These are phyloP conservation scores for Boletus sensibilis DNA, from an alignment of 768 basidiomycete genomes.

Conservation along the genomic window DNA sequence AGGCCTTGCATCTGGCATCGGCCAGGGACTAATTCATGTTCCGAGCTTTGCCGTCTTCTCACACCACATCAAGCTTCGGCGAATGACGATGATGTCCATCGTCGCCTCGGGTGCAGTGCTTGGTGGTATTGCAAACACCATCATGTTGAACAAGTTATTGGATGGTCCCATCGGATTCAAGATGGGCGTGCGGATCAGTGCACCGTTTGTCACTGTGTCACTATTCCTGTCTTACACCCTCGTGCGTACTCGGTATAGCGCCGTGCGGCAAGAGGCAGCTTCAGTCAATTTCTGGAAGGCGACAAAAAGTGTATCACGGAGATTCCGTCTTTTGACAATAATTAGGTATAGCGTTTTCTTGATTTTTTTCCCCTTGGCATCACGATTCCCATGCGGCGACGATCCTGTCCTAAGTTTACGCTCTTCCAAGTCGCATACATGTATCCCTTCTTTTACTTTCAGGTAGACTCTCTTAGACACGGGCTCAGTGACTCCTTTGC, in stretches of 20 bases:
- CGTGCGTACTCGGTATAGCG: conserved; percentile 35
- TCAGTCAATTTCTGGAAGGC: conserved; percentile 18
- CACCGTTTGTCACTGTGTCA: conserved; percentile 36
- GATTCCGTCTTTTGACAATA: conserved; percentile 26
- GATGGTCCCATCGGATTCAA: conserved; percentile 47
- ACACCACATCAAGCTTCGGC: conserved; percentile 43
- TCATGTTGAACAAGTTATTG: conserved; percentile 52
- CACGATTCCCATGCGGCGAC: neutral
- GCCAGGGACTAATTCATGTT: conserved; percentile 43
- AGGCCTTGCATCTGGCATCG: conserved; percentile 43
- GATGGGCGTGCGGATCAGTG: conserved; percentile 40
- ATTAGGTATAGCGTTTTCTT: conserved; percentile 12
- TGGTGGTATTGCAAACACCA: conserved; percentile 56
- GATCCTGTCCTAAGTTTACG: conserved; percentile 15
- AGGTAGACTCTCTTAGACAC: conserved; percentile 51
- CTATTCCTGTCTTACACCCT: conserved; percentile 39
- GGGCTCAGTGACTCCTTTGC: conserved; percentile 45
- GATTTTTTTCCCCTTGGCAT: neutral
- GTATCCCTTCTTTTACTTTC: conserved; percentile 59
- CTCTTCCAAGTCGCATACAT: conserved; percentile 41
- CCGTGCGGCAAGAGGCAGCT: neutral
- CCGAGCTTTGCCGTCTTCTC: conserved; percentile 43
- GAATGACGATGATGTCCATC: conserved; percentile 46
- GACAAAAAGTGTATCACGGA: conserved; percentile 24
- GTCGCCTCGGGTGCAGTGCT: conserved; percentile 47